Percentiles rank a stretch among this genome's conserved stretches.
phyloP scores from a whole-genome alignment of 345 rosid genomes.

The Viola odorata region DNA sequence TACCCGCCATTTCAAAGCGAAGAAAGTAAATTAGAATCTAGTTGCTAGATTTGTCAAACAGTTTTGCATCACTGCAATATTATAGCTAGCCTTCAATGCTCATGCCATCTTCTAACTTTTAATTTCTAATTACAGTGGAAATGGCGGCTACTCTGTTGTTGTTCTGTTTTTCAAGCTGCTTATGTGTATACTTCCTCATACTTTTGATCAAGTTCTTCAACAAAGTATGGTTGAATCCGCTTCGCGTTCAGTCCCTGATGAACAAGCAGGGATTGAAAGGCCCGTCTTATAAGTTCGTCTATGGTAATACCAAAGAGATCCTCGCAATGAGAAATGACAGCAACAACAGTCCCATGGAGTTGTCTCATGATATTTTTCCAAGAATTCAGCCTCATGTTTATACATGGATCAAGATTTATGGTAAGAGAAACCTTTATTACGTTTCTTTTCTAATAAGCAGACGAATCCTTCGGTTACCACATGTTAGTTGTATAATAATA shows the following conservation, averaged over 20 bases:
- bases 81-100: too few relatives aligned
- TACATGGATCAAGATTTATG: slow-evolving; percentile 12
- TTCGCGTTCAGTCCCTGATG: slow-evolving; percentile 3
- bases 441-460: too few relatives aligned
- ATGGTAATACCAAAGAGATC: slow-evolving; percentile 13
- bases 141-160: neutral
- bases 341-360: slow-evolving; percentile 4
- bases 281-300: slow-evolving; percentile 13
- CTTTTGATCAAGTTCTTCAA: slow-evolving; percentile 4
- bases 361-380: neutral
- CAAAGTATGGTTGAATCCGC: slow-evolving; percentile 7
- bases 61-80: too few relatives aligned
- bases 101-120: too few relatives aligned
- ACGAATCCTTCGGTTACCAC: too few relatives aligned
- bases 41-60: too few relatives aligned
- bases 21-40: too few relatives aligned
- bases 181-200: neutral
- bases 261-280: slow-evolving; percentile 13
- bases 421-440: neutral
- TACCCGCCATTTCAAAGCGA: too few relatives aligned
- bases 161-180: neutral
- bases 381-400: slow-evolving; percentile 10
- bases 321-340: neutral
- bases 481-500: neutral
- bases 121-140: neutral